phyloP scores from a whole-genome alignment of 306 rosid species.

The Vigna nakashimae region DNA sequence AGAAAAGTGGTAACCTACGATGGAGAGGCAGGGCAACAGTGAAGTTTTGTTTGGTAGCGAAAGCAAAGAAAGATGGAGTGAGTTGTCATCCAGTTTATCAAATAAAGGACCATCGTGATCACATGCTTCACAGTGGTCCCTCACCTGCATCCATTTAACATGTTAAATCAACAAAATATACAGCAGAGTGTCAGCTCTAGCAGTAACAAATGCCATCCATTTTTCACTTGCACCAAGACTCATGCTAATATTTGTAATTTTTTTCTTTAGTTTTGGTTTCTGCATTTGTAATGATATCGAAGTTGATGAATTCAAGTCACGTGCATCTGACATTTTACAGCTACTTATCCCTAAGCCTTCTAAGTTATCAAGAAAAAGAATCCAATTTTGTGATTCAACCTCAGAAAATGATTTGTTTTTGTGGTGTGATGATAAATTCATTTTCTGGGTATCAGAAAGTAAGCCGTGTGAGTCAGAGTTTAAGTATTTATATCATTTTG shows the following conservation, averaged over 20 bases:
- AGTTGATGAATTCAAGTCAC: conserved; percentile 13
- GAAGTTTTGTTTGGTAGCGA: conserved; percentile 35
- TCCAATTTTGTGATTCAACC: neutral
- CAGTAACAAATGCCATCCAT: neutral
- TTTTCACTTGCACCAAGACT: neutral
- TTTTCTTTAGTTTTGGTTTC: neutral
- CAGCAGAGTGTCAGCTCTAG: too few species aligned
- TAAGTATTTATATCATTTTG: neutral
- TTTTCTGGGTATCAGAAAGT: too few species aligned
- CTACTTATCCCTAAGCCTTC: neutral
- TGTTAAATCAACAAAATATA: neutral
- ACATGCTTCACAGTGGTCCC: conserved; percentile 45
- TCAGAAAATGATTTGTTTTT: neutral
- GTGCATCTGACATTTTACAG: conserved; percentile 1
- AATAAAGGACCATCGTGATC: conserved; percentile 30
- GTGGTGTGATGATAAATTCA: neutral
- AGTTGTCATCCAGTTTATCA: conserved; percentile 36
- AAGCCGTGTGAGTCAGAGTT: neutral
- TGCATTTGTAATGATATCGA: neutral
- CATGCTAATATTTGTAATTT: neutral
- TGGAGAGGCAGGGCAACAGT: neutral
- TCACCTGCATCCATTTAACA: conserved; percentile 10
- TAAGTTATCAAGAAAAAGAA: neutral
- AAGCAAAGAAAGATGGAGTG: conserved; percentile 40
- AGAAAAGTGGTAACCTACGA: too few species aligned